A percentile compares a stretch with the other conserved stretches of the same genome.
These are phyloP conservation scores for Populus trichocarpa DNA, from an alignment of 441 rosid species.

Conservation along the genomic window DNA sequence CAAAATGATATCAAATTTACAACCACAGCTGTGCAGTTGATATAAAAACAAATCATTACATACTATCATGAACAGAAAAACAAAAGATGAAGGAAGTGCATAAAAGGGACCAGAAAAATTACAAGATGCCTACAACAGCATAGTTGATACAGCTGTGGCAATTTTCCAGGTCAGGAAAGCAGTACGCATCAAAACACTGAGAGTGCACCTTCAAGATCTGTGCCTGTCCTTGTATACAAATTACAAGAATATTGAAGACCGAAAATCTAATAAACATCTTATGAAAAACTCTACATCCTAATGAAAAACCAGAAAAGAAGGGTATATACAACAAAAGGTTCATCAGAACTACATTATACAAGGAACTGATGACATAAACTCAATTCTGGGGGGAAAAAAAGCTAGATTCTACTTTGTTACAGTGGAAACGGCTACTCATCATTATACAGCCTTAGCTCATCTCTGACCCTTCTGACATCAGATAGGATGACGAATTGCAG, in stretches of 20 bases:
- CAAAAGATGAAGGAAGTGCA: background rate
- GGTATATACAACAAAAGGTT: constrained; percentile 9
- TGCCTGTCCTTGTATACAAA: constrained; percentile 7
- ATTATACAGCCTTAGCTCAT: constrained; percentile 13
- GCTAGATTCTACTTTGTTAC: constrained; percentile 4
- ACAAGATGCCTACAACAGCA: background rate
- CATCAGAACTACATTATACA: constrained; percentile 2
- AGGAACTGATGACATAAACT: constrained; percentile 3
- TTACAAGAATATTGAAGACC: background rate
- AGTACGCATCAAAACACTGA: background rate
- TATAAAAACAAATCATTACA: background rate
- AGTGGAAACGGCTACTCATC: constrained; percentile 14
- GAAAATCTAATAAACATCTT: constrained; percentile 14
- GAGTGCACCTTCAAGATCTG: constrained; percentile 3
- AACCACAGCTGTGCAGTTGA: background rate
- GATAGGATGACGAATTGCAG: constrained; percentile 19
- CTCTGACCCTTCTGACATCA: constrained; percentile 9
- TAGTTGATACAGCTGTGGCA: background rate
- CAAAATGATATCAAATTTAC: background rate
- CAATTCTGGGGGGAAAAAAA: too few species aligned
- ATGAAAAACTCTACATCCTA: constrained; percentile 1
- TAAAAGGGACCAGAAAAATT: background rate
- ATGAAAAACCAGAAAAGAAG: constrained; percentile 3
- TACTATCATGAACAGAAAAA: background rate
- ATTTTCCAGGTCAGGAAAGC: constrained; percentile 3